Base-by-base conservation (phyloP, 2,329 filamentous ascomycete species). In the Sporothrix phasma region DNA sequence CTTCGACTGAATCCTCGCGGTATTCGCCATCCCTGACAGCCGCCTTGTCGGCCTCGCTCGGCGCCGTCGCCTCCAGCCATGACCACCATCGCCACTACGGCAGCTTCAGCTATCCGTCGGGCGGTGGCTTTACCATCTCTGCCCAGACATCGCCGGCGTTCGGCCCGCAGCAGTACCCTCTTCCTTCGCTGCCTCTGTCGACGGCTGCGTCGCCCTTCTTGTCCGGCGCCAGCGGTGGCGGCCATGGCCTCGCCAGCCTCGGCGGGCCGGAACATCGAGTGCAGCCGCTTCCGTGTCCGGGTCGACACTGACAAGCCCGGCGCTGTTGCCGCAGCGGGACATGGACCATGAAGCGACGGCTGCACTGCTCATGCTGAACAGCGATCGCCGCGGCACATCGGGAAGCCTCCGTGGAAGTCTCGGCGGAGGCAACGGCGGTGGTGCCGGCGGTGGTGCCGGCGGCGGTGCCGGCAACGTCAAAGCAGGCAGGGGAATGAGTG, bases 341-440 rank as follows among this genome's bases (percentile, higher is more conserved):
- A 71, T 84, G 4, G 85, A 89, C 67, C 87, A 92, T 66, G 90
- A 94, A 73, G 92, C 91, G 1, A 94, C 91, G 7, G 88, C 90
- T 13, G 92, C 92, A 3, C 74, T 96, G 69, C 75, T 96, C 73
- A 96, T 96, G 92, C 78, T 97, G 65, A 95, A 92, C 69, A 85
- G 81, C 62, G 91, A 94, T 73, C 83, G 90, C 46, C 81, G 90
- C 41, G 66, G 67, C 3, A 62, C 54, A 15, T 46, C 49, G 1
- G 60, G 54, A 13, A 63, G 64, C 22, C 6, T 61, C 4, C 31
- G 80, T 79, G 60, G 54, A 19, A 63, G 64, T 17, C 11, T 61
- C 4, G 31, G 80, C 79, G 54, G 63, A n/a, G 64, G 67, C 17
- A 65, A 53, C 43, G 71, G 56, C 47, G 70, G 46, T 8, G n/a